Evolutionary conservation across 2,329 filamentous ascomycete species (phyloP), one percentile per base, ranked within the genome.

Genomic region (Peltaster fructicola): DNA sequence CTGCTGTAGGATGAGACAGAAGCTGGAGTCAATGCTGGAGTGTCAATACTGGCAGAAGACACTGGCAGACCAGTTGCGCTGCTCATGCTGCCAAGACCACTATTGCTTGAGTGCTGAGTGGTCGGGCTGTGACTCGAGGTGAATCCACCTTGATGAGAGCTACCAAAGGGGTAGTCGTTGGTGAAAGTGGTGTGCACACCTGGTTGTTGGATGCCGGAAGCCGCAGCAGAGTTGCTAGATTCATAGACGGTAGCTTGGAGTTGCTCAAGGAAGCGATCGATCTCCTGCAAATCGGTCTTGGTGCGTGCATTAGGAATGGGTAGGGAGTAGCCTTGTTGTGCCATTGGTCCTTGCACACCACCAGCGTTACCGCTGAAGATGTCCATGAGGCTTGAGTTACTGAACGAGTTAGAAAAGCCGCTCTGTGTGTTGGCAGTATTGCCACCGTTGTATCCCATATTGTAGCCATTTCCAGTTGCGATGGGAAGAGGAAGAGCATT

Each of bases 161-260:
- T 64, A 10, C 59, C 54, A 24, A 66, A 60, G 45, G 63, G 65
- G 30, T 44, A 44, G 28, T 44, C 45, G 27, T 41, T 38, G 10
- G 46, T 37, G 34, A 44, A 45, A 20, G 48, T 44, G 41, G 76
- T 73, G 45, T 81, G 74, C 9, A 67, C 57, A 31, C 72, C 73
- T 24, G 77, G 70, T 34, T 82, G 70, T 40, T 78, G 76, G 30
- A 90, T 68, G 30, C 79, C 77, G 20, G 76, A 74, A 8, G 71
- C 70, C 3, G 80, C 79, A 15, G 81, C 74, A 24, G 82, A 74
- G 25, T 41, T 45, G 40, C 73, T 79, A 50, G 75, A 91, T 56
- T 95, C 88, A 48, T 95, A 95, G 23, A 95, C 81, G 22, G 85
- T 93, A 36, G 76, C 73, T 54, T 93, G 84, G 63, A 95, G 85